Percentiles rank a stretch among this genome's conserved stretches.
Conservation (phyloP, 352 stramenopile genomes). For the Thalassiosira exigua region DNA sequence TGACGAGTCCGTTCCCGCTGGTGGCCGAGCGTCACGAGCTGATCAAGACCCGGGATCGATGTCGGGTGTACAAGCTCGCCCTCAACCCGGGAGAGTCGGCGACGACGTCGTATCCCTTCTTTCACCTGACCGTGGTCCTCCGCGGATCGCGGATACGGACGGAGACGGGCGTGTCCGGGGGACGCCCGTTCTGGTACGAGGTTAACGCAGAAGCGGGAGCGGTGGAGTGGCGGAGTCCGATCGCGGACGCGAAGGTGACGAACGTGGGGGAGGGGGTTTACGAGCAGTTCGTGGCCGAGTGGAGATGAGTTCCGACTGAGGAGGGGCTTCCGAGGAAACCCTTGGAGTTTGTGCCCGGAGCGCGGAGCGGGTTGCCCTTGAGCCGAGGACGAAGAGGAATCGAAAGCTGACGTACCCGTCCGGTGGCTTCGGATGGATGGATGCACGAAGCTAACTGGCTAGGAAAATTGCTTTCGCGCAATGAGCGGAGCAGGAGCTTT, state of each 20-base stretch:
- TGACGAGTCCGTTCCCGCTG: constrained; percentile 48
- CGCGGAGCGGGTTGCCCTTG: too few relatives aligned
- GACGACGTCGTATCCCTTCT: constrained; percentile 73
- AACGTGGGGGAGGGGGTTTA: constrained; percentile 59
- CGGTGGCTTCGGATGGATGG: too few relatives aligned
- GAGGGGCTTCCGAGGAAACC: neutral
- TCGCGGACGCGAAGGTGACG: constrained; percentile 32
- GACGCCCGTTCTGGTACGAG: constrained; percentile 44
- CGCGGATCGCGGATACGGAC: constrained; percentile 37
- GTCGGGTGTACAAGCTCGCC: constrained; percentile 67
- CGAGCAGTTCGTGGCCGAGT: constrained; percentile 73
- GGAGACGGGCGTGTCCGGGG: constrained; percentile 11
- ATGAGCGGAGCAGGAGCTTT: too few relatives aligned
- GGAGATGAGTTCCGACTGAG: constrained; percentile 26
- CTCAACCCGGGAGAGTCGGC: constrained; percentile 60
- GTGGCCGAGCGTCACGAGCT: constrained; percentile 61
- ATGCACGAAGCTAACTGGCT: too few relatives aligned
- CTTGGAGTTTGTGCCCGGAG: too few relatives aligned
- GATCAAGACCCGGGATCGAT: constrained; percentile 65
- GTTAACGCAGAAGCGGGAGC: constrained; percentile 42
- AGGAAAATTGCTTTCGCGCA: too few relatives aligned
- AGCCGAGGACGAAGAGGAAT: too few relatives aligned
- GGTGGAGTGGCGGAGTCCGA: constrained; percentile 60
- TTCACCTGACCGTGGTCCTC: constrained; percentile 69
- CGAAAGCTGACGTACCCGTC: too few relatives aligned